Evolutionary conservation across 768 basidiomycete genomes (phyloP), one percentile per base, ranked within the genome.

Genomic region (Dioszegia crocea): DNA sequence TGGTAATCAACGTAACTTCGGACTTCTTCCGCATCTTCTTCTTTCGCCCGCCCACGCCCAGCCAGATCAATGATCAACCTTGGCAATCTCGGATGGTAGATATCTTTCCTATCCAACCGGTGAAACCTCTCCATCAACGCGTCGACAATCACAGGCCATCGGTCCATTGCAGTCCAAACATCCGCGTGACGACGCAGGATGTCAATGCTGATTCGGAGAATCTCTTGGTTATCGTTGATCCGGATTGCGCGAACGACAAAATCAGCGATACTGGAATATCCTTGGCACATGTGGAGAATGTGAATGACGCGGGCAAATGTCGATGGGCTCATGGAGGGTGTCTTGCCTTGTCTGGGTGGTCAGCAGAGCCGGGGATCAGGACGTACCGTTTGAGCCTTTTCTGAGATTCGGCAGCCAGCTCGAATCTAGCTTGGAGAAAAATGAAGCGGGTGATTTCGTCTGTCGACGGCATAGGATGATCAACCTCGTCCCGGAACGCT

Each of bases 81-180:
- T 10, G 61, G 39, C 2, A 68, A 48, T 14, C 50, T 52, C 3
- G 43, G 54, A 46, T 67, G 57, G 38, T 58, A 53, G 33, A 43
- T 45, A 12, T 63, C 62, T 14, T 49, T 40, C 8, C 52, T 47
- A 24, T 63, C 58, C 16, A 64, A 40, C 4, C 30, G 16, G 12
- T 64, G 57, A 45, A 62, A 61, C 21, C 66, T 48, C 29, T 65
- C 62, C 51, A 74, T 53, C 29, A 71, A 39, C 17, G 60, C 67
- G 41, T 71, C 69, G 26, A 56, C 52, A 9, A 74, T 44, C 24
- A 51, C 38, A 2, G 51, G 45, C 69, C 69, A 70, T 3, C 69
- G 63, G 51, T 74, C 72, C 63, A 67, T 71, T 9, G 69, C 62
- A 0, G 72, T 74, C 69, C 69, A 74, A 1, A 61, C 47, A 39